phyloP scores from a whole-genome alignment of 108 stramenopile genomes.

The Pseudonitzschia pungens region DNA sequence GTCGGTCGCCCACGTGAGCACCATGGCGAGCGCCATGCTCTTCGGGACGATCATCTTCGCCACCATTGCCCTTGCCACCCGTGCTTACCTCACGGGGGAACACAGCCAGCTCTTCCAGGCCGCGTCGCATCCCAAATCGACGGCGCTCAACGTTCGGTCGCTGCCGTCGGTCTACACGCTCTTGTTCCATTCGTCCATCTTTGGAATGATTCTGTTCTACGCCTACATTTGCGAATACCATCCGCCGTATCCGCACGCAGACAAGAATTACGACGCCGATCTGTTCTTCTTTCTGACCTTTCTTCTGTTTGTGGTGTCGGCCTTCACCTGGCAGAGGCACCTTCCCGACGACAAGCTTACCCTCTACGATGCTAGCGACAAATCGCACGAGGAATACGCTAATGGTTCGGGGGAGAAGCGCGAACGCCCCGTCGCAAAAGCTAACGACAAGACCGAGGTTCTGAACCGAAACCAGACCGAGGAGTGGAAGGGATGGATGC shows the following conservation, averaged over 20 bases:
- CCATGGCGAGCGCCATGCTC: conserved; percentile 75
- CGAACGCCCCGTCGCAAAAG: conserved; percentile 31
- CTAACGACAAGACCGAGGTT: conserved; percentile 69
- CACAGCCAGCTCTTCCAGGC: conserved; percentile 34
- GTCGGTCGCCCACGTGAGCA: conserved; percentile 44
- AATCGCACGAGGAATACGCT: not conserved
- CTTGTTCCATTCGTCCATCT: conserved; percentile 60
- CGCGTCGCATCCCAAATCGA: conserved; percentile 47
- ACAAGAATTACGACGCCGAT: conserved; percentile 83
- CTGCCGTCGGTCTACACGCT: conserved; percentile 71
- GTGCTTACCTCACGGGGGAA: conserved; percentile 53
- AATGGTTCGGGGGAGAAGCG: no score
- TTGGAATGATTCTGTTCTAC: conserved; percentile 78
- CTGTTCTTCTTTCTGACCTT: conserved; percentile 73
- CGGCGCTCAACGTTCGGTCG: conserved; percentile 55
- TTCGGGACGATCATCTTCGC: conserved; percentile 76
- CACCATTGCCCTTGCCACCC: conserved; percentile 51
- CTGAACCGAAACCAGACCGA: conserved; percentile 97
- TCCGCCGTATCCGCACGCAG: conserved; percentile 76
- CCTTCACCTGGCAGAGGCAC: conserved; percentile 55
- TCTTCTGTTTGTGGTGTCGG: conserved; percentile 58
- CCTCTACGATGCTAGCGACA: conserved; percentile 1
- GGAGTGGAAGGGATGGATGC: conserved; percentile 99
- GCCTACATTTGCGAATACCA: conserved; percentile 86
- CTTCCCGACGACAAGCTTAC: conserved; percentile 2